A percentile compares a stretch with the other conserved stretches of the same genome.
Conservation (phyloP, 345 rosid genomes). For the Gossypium rotundifolium region DNA sequence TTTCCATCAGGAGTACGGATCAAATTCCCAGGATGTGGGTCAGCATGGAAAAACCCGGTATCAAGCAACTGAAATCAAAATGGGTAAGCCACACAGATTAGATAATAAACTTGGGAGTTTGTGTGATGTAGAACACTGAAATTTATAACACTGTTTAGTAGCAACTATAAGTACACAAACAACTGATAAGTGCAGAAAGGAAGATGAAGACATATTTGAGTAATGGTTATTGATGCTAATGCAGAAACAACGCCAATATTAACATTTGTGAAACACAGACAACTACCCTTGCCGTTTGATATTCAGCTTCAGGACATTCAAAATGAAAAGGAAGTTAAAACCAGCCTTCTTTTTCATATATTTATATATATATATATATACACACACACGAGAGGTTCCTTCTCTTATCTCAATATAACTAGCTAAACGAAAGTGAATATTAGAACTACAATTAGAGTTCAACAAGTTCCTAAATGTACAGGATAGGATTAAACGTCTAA, state of each 20-base stretch:
- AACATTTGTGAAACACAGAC: background rate
- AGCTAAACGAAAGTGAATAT: background rate
- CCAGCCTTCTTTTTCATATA: background rate
- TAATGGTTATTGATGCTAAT: background rate
- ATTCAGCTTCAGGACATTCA: background rate
- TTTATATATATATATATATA: background rate
- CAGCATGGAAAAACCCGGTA: constrained; percentile 97
- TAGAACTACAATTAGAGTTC: background rate
- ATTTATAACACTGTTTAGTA: background rate
- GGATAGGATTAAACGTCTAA: background rate
- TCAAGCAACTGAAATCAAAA: constrained; percentile 70
- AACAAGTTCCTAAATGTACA: background rate
- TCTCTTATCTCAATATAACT: background rate
- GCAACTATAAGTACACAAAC: background rate
- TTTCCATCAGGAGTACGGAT: constrained; percentile 98
- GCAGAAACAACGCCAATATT: background rate
- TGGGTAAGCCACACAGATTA: constrained; percentile 3
- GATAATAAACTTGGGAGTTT: background rate
- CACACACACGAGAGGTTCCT: background rate
- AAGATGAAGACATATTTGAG: background rate
- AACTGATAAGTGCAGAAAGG: background rate
- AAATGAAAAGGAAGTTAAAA: background rate
- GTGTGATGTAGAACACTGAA: background rate
- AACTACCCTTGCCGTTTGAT: background rate
- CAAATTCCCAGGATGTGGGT: constrained; percentile 98